These are phyloP conservation scores for Casuarina equisetifolia DNA, from an alignment of 306 rosid species.

Conservation along the genomic window DNA sequence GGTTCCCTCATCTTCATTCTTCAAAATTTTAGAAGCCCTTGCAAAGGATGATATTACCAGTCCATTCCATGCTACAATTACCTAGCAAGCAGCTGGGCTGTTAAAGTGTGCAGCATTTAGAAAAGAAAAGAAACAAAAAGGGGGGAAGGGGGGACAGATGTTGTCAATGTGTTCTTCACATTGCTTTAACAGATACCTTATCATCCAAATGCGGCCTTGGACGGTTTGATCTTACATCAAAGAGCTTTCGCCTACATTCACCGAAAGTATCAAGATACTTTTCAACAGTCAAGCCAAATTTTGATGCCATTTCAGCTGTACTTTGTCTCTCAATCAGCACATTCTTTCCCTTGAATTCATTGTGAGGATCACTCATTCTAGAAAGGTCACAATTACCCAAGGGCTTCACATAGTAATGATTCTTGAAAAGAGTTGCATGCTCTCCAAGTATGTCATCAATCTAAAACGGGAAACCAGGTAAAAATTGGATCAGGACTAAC, in stretches of 20 bases:
- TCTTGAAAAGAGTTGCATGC: constrained; percentile 73
- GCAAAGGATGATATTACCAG: constrained; percentile 86
- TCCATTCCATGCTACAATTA: constrained; percentile 96
- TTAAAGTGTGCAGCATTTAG: constrained; percentile 5
- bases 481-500: constrained; percentile 9
- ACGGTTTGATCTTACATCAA: constrained; percentile 67
- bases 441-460: constrained; percentile 78
- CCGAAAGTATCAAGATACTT: constrained; percentile 68
- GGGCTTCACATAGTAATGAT: constrained; percentile 74
- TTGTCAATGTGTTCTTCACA: neutral
- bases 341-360: constrained; percentile 79
- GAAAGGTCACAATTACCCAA: constrained; percentile 85
- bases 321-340: constrained; percentile 75
- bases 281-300: constrained; percentile 60
- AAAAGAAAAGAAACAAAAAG: no score
- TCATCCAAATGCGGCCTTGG: constrained; percentile 94
- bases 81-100: constrained; percentile 51
- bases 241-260: constrained; percentile 70
- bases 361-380: constrained; percentile 83
- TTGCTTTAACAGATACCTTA: constrained; percentile 48
- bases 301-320: constrained; percentile 62
- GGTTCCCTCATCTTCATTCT: constrained; percentile 54
- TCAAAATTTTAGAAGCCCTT: constrained; percentile 85
- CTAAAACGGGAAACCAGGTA: constrained; percentile 43
- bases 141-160: no score